Base-by-base conservation (phyloP, 371 early-diverging fungal genomes). In the Mortierella sp. region DNA sequence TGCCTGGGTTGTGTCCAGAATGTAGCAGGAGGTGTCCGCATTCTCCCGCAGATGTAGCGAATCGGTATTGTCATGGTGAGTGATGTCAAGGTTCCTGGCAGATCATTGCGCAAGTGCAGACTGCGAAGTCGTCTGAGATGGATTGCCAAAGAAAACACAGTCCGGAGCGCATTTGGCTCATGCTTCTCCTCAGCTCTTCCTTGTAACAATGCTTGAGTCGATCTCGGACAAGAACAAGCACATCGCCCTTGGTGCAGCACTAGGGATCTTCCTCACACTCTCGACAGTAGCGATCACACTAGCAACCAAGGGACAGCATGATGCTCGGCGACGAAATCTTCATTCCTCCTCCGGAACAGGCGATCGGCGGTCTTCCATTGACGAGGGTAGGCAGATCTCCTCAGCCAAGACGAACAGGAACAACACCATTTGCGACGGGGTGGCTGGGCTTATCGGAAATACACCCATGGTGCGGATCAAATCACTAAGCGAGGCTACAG, bases 381-480 rank as follows among this genome's bases (percentile, higher is more conserved):
- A 55, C 19, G 63, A 71, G n/a, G 48, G 54, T 50, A 62, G 68
- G 24, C 63, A 63, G 60, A 63, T 68, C 29, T 56, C 60, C 31
- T 63, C 58, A 34, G 55, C 59, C 19, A 60, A 71, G n/a, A 48
- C 60, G 37, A 47, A 56, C 2, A 44, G 54, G 22, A 45, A 45
- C n/a, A 45, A 27, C 14, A 77, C 66, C 16, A 83, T 87, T 57
- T 85, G 84, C 21, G 85, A 89, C 29, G 93, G 93, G 3, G 88
- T 94, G 0, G 87, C 85, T 39, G 93, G 89, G 2, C 79, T 95
- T 21, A 91, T 95, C 48, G 95, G 96, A 4, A 91, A 95, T 77
- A 96, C 98, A 2, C 96, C 95, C 17, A 85, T 97, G 63, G 82
- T 96, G 78, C 83, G 90, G 39, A 92, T 98, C 44, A 86, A 86